Evolutionary conservation across 2,329 filamentous ascomycete species (phyloP).

Genomic region (Zymoseptoria brevis): DNA sequence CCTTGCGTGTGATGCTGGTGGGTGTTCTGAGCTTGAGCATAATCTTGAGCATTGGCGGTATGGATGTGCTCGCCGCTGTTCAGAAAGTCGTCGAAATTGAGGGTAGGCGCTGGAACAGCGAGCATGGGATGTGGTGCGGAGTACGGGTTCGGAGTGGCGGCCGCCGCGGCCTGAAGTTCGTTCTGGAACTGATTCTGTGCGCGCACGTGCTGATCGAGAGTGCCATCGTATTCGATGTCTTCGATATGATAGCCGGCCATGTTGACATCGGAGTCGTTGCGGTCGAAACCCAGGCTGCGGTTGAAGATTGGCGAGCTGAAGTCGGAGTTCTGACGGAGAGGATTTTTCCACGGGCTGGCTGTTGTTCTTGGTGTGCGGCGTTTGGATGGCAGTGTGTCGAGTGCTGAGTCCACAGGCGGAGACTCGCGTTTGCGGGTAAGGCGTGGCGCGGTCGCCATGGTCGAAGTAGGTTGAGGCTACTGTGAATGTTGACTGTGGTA

Average conservation of each 20-base stretch:
- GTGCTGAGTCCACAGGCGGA: not conserved
- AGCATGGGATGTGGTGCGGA: not conserved
- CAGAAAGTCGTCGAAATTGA: not conserved
- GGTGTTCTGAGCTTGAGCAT: not conserved
- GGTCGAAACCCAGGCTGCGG: not conserved
- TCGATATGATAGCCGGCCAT: not conserved
- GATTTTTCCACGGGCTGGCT: not conserved
- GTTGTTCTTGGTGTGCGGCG: not conserved
- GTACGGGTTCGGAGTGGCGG: not conserved
- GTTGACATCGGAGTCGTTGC: not conserved
- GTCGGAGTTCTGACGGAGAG: not conserved
- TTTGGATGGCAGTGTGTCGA: not conserved
- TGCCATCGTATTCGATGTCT: not conserved
- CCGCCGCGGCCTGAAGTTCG: not conserved
- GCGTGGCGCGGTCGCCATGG: not conserved
- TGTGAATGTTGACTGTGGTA: not conserved
- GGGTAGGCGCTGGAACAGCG: no score
- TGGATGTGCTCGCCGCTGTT: not conserved
- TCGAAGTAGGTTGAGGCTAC: not conserved
- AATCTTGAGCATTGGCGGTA: not conserved
- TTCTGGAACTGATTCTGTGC: not conserved
- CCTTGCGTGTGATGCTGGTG: not conserved
- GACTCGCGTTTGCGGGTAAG: not conserved
- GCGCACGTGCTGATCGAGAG: not conserved
- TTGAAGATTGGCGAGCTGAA: not conserved